These are phyloP conservation scores for Trichoderma pleuroti DNA, from an alignment of 2,329 filamentous ascomycete species.

Conservation along the genomic window DNA sequence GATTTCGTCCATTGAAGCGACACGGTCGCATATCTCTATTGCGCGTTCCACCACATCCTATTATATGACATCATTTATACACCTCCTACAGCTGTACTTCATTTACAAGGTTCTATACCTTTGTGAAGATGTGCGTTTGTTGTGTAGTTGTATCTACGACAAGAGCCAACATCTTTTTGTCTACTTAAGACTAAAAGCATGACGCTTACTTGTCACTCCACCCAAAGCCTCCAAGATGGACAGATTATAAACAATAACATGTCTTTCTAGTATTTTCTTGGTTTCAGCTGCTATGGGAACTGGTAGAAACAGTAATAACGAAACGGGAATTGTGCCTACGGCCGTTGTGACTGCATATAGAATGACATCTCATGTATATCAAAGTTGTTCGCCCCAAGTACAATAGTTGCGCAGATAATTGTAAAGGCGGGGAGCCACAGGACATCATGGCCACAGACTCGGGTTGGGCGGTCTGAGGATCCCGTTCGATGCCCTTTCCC, in stretches of 20 bases:
- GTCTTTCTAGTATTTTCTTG: constrained; percentile 44
- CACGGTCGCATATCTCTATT: too few species aligned
- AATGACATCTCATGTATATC: constrained; percentile 32
- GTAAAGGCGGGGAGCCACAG: constrained; percentile 60
- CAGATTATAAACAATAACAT: constrained; percentile 48
- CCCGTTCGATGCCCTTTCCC: neutral
- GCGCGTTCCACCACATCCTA: too few species aligned
- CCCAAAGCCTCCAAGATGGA: constrained; percentile 47
- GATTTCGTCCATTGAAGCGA: too few species aligned
- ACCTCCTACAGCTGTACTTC: too few species aligned
- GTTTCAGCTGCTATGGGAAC: constrained; percentile 52
- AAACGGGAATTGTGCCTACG: constrained; percentile 45
- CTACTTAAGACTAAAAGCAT: too few species aligned
- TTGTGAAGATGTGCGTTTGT: too few species aligned
- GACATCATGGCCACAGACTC: neutral
- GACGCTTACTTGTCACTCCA: constrained; percentile 43
- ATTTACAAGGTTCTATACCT: too few species aligned
- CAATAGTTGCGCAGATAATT: constrained; percentile 38
- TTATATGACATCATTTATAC: too few species aligned
- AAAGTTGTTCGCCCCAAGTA: constrained; percentile 38
- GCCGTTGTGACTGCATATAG: constrained; percentile 39
- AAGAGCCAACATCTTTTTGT: too few species aligned
- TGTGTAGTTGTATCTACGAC: too few species aligned
- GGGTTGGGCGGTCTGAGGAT: neutral
- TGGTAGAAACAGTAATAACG: constrained; percentile 47